These are phyloP conservation scores for Spiraea crenata DNA, from an alignment of 331 rosid genomes.

Conservation along the genomic window DNA sequence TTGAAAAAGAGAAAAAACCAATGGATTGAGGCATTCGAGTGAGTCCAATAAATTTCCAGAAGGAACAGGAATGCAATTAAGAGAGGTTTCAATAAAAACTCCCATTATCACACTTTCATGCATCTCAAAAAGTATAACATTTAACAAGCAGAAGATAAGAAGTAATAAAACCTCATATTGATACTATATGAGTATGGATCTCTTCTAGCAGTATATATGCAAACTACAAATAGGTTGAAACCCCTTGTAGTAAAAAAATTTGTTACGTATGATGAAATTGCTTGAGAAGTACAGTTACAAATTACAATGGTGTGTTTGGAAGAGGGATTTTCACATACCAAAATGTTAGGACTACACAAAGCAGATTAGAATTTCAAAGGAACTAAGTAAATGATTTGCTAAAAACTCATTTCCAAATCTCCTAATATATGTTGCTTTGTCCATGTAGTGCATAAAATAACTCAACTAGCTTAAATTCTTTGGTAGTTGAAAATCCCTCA, in stretches of 20 bases:
- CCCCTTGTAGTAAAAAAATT: not conserved
- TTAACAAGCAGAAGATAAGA: not conserved
- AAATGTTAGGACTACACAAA: too few species aligned
- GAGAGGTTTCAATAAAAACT: not conserved
- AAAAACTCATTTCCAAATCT: too few species aligned
- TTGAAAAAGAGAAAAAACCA: not conserved
- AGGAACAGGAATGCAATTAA: not conserved
- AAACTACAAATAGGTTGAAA: not conserved
- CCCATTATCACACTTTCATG: not conserved
- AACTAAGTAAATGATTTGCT: too few species aligned
- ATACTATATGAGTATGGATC: not conserved
- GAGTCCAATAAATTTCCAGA: not conserved
- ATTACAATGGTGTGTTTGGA: not conserved
- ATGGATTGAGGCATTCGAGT: not conserved
- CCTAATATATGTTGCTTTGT: too few species aligned
- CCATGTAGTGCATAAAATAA: too few species aligned
- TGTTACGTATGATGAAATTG: not conserved
- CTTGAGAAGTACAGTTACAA: not conserved
- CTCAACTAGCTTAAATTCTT: too few species aligned
- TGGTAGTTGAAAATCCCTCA: too few species aligned
- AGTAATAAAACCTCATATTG: conserved; percentile 1
- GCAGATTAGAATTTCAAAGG: too few species aligned
- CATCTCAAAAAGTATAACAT: not conserved
- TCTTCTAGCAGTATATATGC: not conserved
- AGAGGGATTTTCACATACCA: too few species aligned